Base-by-base conservation (phyloP, 768 basidiomycete species). In the Tulasnella calospora region DNA sequence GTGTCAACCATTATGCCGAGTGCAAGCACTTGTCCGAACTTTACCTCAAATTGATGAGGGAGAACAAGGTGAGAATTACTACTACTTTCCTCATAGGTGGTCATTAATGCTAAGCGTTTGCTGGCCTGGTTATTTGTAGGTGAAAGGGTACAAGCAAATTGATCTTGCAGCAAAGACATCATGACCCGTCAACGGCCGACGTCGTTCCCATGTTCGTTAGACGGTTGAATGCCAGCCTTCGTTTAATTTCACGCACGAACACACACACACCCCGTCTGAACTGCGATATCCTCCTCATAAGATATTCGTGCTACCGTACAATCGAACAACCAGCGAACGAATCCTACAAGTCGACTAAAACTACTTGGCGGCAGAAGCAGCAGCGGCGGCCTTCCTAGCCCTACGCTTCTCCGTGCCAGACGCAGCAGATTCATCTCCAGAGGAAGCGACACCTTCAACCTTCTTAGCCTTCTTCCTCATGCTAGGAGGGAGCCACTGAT, bases 401-500 rank as follows among this genome's bases (percentile, higher is more conserved):
- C 27, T 27, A 17, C 61, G 61, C 61, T 35, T 67, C 61, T 67
- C 61, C 21, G 61, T 19, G 30, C 61, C 61, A 8, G 61, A 67
- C 27, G 78, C 36, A 35, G 77, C 78, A 77, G 80, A 80, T 77
- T 92, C 92, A 70, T 91, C 92, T 30, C 89, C 92, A 71, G 77
- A 78, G 7, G 77, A 78, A 78, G 90, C 90, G 55, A 83, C 85
- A 36, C 86, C 87, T 10, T 81, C 80, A 51, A 84, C 84, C 82
- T 87, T 87, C 80, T 88, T 87, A 21, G 84, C 75, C 83, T 89
- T 93, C 86, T 89, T 92, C 79, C 94, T 86, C 81, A 95, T 94
- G 82, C 94, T 92, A 81, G 92, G 92, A n/a, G 94, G 94, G 81
- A 95, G 95, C 94, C 94, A 95, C 82, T 95, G 94, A 82, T 95